These are phyloP conservation scores for Boeremia lycopersici DNA, from an alignment of 2,329 filamentous ascomycete genomes.

Conservation along the genomic window DNA sequence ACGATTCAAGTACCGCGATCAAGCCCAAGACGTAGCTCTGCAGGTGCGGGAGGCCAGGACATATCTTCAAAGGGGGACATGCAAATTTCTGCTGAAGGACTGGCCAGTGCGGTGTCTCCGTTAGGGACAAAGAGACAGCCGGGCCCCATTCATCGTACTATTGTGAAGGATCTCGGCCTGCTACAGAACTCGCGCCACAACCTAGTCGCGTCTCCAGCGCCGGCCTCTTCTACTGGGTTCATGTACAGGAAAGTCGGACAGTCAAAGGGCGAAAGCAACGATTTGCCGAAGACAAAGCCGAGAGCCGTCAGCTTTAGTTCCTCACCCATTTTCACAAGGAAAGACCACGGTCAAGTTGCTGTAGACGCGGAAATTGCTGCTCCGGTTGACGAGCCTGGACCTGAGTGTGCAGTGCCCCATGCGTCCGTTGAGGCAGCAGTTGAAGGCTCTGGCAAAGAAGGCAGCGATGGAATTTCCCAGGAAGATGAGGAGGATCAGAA, in stretches of 20 bases:
- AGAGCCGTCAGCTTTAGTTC: slow-evolving; percentile 34
- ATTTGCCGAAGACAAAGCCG: slow-evolving; percentile 21
- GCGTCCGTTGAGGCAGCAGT: not conserved
- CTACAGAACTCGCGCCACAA: slow-evolving; percentile 14
- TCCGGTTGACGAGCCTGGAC: not conserved
- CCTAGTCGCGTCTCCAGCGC: slow-evolving; percentile 30
- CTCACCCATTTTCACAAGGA: slow-evolving; percentile 19
- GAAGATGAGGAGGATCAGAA: slow-evolving; percentile 1
- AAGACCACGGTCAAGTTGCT: not conserved
- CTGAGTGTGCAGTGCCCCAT: not conserved
- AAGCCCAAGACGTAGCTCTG: not conserved
- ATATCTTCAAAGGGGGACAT: not conserved
- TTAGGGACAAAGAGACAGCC: not conserved
- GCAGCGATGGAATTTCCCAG: not conserved
- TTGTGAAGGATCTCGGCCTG: not conserved
- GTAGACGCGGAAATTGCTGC: not conserved
- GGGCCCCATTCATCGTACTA: not conserved
- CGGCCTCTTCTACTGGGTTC: slow-evolving; percentile 35
- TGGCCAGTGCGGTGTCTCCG: not conserved
- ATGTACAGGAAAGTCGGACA: slow-evolving; percentile 30
- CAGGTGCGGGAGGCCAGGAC: not conserved
- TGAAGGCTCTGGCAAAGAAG: not conserved
- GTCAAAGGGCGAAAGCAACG: slow-evolving; percentile 11
- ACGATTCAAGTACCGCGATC: slow-evolving; percentile 10
- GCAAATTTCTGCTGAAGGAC: slow-evolving; percentile 21